phyloP scores from a whole-genome alignment of 768 basidiomycete species.

The Boletus reticulatus region DNA sequence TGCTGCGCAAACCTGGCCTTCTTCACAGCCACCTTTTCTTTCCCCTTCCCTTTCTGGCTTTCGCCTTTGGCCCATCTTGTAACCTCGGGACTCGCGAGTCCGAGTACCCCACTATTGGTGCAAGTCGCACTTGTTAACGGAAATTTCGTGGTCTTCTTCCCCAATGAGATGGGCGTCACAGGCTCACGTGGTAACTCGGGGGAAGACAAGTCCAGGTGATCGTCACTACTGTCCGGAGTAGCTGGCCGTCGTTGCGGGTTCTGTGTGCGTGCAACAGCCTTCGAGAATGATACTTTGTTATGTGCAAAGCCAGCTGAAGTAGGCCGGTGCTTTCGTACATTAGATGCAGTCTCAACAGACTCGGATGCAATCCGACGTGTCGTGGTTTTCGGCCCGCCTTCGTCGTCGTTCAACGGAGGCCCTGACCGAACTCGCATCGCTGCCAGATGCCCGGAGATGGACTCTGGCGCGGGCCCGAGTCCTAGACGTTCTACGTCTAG shows the following conservation, averaged over 20 bases:
- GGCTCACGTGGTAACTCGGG: slow-evolving; percentile 33
- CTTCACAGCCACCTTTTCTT: slow-evolving; percentile 32
- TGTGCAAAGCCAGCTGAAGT: not conserved
- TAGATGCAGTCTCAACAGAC: slow-evolving; percentile 6
- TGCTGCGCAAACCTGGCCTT: slow-evolving; percentile 44
- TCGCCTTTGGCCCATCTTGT: slow-evolving; percentile 49
- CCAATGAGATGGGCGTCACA: slow-evolving; percentile 31
- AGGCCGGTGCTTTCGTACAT: not conserved
- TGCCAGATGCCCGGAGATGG: slow-evolving; percentile 29
- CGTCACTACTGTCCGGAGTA: slow-evolving; percentile 15
- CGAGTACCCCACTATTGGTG: slow-evolving; percentile 34
- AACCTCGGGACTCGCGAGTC: slow-evolving; percentile 54
- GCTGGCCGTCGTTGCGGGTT: slow-evolving; percentile 10
- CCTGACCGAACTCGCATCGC: slow-evolving; percentile 19
- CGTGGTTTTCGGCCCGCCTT: not conserved
- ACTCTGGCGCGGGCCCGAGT: slow-evolving; percentile 23
- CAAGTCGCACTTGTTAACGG: slow-evolving; percentile 1
- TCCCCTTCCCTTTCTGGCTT: slow-evolving; percentile 29
- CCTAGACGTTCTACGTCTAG: slow-evolving; percentile 10
- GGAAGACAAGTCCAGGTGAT: slow-evolving; percentile 21
- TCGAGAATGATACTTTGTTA: slow-evolving; percentile 10
- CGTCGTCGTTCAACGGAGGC: slow-evolving; percentile 5
- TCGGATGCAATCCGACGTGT: slow-evolving; percentile 22
- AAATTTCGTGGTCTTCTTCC: slow-evolving; percentile 19
- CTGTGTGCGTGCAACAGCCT: not conserved